Evolutionary conservation across 192 early-diverging fungal species (phyloP), one percentile per base, ranked within the genome.

Genomic region (Entomortierella beljakovae): DNA sequence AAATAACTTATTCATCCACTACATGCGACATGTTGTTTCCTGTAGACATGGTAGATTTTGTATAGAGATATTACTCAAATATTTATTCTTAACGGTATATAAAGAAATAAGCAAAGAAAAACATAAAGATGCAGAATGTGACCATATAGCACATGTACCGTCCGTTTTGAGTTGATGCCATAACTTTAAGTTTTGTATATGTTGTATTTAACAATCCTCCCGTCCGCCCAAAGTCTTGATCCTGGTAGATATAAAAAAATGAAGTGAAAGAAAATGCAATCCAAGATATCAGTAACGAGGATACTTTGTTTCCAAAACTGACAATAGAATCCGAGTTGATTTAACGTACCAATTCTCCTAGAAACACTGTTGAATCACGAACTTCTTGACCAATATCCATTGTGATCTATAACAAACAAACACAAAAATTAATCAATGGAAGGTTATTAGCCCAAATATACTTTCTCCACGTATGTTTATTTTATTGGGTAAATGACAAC

Each of bases 111-210:
- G 73, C 73, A 68, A 76, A 76, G 54, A 76, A 57, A 22, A 76
- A 68, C 43, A 67, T 49, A 51, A 76, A 68, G 13, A 76, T 56
- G 32, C 64, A 76, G 65, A 76, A 76, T n/a, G 65, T 61, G 52
- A 76, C 60, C 73, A 76, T 76, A 26, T 76, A 76, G 53, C 73
- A 76, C 73, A 76, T 76, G 37, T 76, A 76, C 15, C 73, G 73
- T 32, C 73, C 73, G 22, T 76, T 76, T 46, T 76, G 73, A 3
- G 73, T 76, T 38, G 73, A 76, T 10, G 73, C 73, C 73, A 76
- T 76, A 23, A 76, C 73, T 51, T 76, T 76, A 4, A 76, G 73
- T 11, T 59, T 57, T 6, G 73, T 76, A 49, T 68, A 76, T 23
- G 73, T 76, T 31, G 73, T 61, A 52, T 76, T 68, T 4, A 76